Conservation (phyloP, 2,329 filamentous ascomycete species). For the Pseudogymnoascus pannorum region DNA sequence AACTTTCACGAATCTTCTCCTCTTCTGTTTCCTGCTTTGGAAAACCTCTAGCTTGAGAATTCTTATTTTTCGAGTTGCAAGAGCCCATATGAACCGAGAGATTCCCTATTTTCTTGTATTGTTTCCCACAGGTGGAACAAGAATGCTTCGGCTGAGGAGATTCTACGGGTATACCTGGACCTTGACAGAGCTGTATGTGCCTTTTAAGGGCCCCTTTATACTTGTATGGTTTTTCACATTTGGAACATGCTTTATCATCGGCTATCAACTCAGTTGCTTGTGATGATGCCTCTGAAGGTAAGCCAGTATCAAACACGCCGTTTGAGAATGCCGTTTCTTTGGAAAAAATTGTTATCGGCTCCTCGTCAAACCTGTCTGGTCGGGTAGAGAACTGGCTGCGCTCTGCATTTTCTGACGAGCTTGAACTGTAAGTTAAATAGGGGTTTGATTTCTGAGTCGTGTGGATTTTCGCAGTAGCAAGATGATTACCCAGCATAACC, state of each 20-base stretch:
- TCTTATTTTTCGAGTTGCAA: not conserved
- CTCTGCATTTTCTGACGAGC: not conserved
- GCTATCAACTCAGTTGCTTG: not conserved
- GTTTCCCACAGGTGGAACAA: not conserved
- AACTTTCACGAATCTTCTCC: not conserved
- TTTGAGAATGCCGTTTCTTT: not conserved
- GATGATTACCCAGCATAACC: not conserved
- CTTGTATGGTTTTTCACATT: not conserved
- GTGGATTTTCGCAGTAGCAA: not conserved
- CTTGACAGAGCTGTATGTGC: not conserved
- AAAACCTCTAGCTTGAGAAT: not conserved
- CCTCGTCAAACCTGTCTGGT: not conserved
- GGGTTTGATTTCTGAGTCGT: not conserved
- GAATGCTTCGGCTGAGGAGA: not conserved
- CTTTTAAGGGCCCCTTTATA: not conserved
- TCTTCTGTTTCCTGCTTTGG: not conserved
- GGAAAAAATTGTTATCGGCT: too few relatives aligned
- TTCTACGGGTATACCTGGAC: not conserved
- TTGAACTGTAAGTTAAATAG: not conserved
- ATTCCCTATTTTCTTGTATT: not conserved
- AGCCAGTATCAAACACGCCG: not conserved
- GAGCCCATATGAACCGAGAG: not conserved
- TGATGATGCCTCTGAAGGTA: not conserved
- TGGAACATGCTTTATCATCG: not conserved
- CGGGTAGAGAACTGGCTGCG: not conserved